Evolutionary conservation across 495 filamentous ascomycete species (phyloP), one percentile per base, ranked within the genome.

Genomic region (Daldinia caldariorum): DNA sequence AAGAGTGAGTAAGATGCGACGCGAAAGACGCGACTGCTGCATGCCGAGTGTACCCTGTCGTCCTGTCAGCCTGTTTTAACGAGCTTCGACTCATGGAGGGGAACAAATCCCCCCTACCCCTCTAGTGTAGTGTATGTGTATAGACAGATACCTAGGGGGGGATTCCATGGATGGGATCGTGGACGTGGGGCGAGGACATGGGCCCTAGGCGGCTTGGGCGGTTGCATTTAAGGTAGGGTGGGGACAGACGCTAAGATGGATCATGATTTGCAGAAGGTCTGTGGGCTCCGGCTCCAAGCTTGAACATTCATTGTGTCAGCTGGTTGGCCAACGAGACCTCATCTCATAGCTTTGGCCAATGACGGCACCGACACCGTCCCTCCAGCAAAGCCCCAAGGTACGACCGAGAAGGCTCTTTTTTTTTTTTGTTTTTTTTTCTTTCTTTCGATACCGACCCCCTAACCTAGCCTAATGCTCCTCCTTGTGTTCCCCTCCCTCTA

Each of bases 271-370:
- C 70, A 69, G 72, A 74, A 63, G 64, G 70, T 77, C 70, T 77
- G 65, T 72, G 75, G 70, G 70, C 70, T 67, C 72, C 66, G 72
- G 66, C 63, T 61, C 66, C 71, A 65, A 69, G 56, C 60, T 65
- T 59, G 56, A 47, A 70, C 64, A 47, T 61, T 67, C 66, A 69
- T 51, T 5, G 72, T 77, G 75, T 77, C 75, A 77, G 72, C 75
- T 77, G 75, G 75, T 77, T 77, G 75, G 75, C 61, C 66, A 60
- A 70, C 72, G 55, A 71, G 72, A 75, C 72, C 63, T 77, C 72
- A 68, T 70, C 47, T 66, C 67, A 72, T 67, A 69, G 60, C 69
- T 58, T 57, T 38, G 57, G 56, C 75, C 72, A 77, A 77, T 77
- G 64, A 60, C 63, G 49, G 32, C 56, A 16, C 41, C 51, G 20